A percentile compares a stretch with the other conserved stretches of the same genome.
Conservation (phyloP, 257 asterid species). For the Penstemon eatonii region DNA sequence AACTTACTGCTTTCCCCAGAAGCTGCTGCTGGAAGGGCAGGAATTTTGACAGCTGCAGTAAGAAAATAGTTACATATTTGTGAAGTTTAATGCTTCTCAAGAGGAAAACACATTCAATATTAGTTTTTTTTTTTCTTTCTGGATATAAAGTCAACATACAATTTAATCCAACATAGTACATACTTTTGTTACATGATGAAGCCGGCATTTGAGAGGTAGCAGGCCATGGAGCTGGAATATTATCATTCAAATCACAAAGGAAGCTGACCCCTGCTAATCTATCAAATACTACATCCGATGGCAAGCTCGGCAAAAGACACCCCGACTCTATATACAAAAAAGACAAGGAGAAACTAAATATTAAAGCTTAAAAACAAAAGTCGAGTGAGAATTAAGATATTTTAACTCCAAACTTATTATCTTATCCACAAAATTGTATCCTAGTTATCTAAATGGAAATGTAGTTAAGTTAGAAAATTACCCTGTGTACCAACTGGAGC, state of each 20-base stretch:
- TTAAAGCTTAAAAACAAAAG: no score
- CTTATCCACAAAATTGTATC: no score
- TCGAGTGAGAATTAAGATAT: no score
- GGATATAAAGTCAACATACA: background rate
- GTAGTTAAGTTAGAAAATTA: constrained; percentile 30
- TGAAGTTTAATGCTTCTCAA: constrained; percentile 6
- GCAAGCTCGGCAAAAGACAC: constrained; percentile 94
- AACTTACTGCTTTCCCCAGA: constrained; percentile 82
- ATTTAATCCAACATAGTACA: constrained; percentile 5
- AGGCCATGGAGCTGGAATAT: constrained; percentile 99
- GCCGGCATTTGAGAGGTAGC: constrained; percentile 55
- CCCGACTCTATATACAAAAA: constrained; percentile 60
- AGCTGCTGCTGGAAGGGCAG: constrained; percentile 99
- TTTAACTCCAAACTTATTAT: no score
- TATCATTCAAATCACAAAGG: constrained; percentile 94
- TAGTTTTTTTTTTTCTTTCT: background rate
- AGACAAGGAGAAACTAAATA: no score
- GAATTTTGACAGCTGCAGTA: constrained; percentile 77
- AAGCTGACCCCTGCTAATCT: constrained; percentile 73
- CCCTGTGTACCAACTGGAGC: constrained; percentile 78
- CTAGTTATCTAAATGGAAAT: no score
- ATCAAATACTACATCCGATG: constrained; percentile 84
- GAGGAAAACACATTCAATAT: background rate
- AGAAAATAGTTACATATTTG: constrained; percentile 15
- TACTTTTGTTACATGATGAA: constrained; percentile 93